Conservation (phyloP, 2,329 filamentous ascomycete species). For the Colletotrichum phormii region DNA sequence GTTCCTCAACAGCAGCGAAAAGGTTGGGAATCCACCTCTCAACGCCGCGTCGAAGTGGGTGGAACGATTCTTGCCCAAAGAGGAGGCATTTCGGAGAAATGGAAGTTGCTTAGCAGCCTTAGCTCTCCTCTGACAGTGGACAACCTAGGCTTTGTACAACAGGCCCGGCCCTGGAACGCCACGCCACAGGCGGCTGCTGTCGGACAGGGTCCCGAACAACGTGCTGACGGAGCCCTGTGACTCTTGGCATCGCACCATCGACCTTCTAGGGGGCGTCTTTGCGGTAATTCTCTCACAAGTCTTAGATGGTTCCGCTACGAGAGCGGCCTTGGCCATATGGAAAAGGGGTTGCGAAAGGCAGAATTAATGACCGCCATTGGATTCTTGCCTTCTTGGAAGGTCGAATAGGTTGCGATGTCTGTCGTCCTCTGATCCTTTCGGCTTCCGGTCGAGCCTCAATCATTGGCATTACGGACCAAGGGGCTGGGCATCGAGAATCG, state of each 20-base stretch:
- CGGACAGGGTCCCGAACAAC: constrained; percentile 13
- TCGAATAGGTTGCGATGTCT: background rate
- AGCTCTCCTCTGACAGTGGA: background rate
- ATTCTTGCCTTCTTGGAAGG: background rate
- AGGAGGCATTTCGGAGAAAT: constrained; percentile 26
- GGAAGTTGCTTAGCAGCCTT: constrained; percentile 24
- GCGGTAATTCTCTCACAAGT: background rate
- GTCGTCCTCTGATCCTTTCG: constrained; percentile 5
- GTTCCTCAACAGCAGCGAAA: constrained; percentile 21
- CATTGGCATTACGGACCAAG: constrained; percentile 32
- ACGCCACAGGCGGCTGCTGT: constrained; percentile 19
- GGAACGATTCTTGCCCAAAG: constrained; percentile 21
- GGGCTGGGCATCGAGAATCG: constrained; percentile 25
- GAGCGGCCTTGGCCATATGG: constrained; percentile 16
- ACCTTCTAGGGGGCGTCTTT: background rate
- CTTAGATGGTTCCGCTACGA: background rate
- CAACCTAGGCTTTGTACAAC: constrained; percentile 22
- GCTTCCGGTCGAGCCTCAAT: constrained; percentile 29
- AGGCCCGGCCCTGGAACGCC: constrained; percentile 11
- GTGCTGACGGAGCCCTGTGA: constrained; percentile 24
- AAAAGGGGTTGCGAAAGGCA: background rate
- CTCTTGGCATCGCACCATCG: constrained; percentile 21
- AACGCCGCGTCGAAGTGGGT: constrained; percentile 19
- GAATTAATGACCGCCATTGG: background rate
- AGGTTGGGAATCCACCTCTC: constrained; percentile 24